Evolutionary conservation across 2,329 filamentous ascomycete species (phyloP), one percentile per base, ranked within the genome.

Genomic region (Dactylella cylindrospora): DNA sequence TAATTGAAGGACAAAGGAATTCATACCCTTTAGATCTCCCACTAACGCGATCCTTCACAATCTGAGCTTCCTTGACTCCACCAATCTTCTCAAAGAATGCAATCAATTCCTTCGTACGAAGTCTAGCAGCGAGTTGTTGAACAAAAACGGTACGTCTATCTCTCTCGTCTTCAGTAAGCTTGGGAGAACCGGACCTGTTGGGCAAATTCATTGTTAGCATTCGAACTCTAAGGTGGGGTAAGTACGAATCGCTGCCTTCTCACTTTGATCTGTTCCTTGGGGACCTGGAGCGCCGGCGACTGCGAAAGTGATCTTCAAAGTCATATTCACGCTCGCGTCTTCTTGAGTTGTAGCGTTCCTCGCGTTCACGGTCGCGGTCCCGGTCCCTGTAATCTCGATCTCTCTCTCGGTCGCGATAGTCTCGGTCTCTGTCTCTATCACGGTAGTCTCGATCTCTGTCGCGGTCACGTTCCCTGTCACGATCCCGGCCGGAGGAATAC

Each of bases 81-180:
- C 93, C 93, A 69, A 93, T 86, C 75, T 91, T 90, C 73, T 95
- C 89, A 71, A 98, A 98, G 74, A 98, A 98, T 65, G 84, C 82
- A 73, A 94, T 91, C 66, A 98, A 79, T 74, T 97, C 90, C 71
- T 89, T 90, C 52, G 88, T 95, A 69, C 91, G 85, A 67, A 97
- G 80, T 71, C 93, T 88, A 68, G 90, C 90, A 68, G 93, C 93
- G 71, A 98, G 85, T 76, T 98, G 93, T 78, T 98, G 93, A 51
- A 98, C 93, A 72, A 98, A 98, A 60, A 98, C 89, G 57, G 94
- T 98, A 70, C 93, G 87, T 69, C 89, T 86, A 76, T 98, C 93
- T 71, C 91, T 86, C 76, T 98, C 93, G 75, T 97, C 93, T 73
- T 96, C 90, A 70, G 87, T 95, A 62, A 87, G 82, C 71, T 87